Evolutionary conservation across 495 filamentous ascomycete genomes (phyloP).

Genomic region (Diplogelasinospora grovesii): DNA sequence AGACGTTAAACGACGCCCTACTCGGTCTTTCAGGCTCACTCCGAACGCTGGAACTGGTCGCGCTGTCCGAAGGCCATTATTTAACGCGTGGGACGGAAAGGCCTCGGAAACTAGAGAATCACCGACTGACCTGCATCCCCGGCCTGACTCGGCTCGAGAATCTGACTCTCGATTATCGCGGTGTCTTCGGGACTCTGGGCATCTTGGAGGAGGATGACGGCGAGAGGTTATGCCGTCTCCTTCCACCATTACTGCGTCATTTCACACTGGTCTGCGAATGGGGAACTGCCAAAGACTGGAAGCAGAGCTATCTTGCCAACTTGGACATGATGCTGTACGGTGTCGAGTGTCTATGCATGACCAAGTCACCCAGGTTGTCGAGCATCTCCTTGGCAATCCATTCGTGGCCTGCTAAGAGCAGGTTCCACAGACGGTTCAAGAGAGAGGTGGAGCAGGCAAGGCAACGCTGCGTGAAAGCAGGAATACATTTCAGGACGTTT

Average conservation of each 20-base stretch:
- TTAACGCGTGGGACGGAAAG: slow-evolving; percentile 25
- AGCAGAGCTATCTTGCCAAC: slow-evolving; percentile 26
- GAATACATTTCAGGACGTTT: slow-evolving; percentile 24
- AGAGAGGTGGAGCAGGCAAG: slow-evolving; percentile 22
- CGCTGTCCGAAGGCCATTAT: slow-evolving; percentile 25
- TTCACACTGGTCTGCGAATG: slow-evolving; percentile 30
- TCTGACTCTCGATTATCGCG: slow-evolving; percentile 27
- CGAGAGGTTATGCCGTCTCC: slow-evolving; percentile 24
- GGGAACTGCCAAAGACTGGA: slow-evolving; percentile 27
- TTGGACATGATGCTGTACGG: slow-evolving; percentile 29
- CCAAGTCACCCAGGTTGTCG: slow-evolving; percentile 11
- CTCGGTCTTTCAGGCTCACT: slow-evolving; percentile 14
- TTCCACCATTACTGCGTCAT: slow-evolving; percentile 21
- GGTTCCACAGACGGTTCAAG: slow-evolving; percentile 24
- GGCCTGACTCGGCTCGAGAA: slow-evolving; percentile 17
- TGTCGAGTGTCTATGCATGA: slow-evolving; percentile 20
- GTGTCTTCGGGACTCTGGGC: slow-evolving; percentile 27
- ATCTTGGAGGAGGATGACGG: slow-evolving; percentile 30
- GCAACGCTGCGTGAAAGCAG: slow-evolving; percentile 16
- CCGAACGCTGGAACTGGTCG: slow-evolving; percentile 22
- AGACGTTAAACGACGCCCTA: slow-evolving; percentile 24
- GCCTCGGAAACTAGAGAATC: slow-evolving; percentile 29
- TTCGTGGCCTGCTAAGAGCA: slow-evolving; percentile 28
- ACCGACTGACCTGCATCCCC: slow-evolving; percentile 26
- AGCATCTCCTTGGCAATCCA: slow-evolving; percentile 27